A percentile compares a stretch with the other conserved stretches of the same genome.
Conservation (phyloP, 2,329 filamentous ascomycete genomes). For the Escovopsis sp. region DNA sequence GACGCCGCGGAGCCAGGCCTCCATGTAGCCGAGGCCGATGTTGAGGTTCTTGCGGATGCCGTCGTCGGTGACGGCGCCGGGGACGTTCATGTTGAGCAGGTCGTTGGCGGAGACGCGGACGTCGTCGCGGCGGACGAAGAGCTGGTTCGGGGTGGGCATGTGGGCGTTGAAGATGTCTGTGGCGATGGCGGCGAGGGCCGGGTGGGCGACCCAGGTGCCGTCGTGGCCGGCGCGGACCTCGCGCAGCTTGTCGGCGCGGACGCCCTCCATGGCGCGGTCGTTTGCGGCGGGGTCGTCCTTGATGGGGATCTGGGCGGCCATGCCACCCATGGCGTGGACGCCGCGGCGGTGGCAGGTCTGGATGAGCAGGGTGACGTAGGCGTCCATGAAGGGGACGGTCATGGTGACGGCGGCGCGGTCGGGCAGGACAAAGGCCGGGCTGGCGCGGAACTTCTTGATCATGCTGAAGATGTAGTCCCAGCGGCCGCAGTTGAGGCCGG, state of each 20-base stretch:
- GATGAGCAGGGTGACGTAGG: slow-evolving; percentile 90
- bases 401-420: slow-evolving; percentile 88
- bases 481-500: slow-evolving; percentile 92
- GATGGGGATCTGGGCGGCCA: slow-evolving; percentile 98
- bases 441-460: slow-evolving; percentile 98
- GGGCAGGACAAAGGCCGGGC: slow-evolving; percentile 82
- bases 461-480: slow-evolving; percentile 99
- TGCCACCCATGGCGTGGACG: slow-evolving; percentile 97
- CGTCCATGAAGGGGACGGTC: slow-evolving; percentile 96
- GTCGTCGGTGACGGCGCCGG: slow-evolving; percentile 79
- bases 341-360: slow-evolving; percentile 94
- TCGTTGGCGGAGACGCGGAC: slow-evolving; percentile 72
- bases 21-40: slow-evolving; percentile 96
- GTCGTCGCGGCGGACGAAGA: slow-evolving; percentile 81
- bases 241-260: slow-evolving; percentile 89
- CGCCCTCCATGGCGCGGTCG: slow-evolving; percentile 83
- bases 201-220: slow-evolving; percentile 94
- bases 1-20: slow-evolving; percentile 88
- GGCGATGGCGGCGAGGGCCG: slow-evolving; percentile 76
- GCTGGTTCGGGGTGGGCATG: slow-evolving; percentile 97
- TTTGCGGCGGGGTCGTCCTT: slow-evolving; percentile 87
- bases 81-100: slow-evolving; percentile 95
- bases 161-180: slow-evolving; percentile 91
- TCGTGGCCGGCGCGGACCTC: slow-evolving; percentile 94
- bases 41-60: slow-evolving; percentile 96